phyloP scores from a whole-genome alignment of 73 alveolate species.

The Paramecium sonneborni region DNA sequence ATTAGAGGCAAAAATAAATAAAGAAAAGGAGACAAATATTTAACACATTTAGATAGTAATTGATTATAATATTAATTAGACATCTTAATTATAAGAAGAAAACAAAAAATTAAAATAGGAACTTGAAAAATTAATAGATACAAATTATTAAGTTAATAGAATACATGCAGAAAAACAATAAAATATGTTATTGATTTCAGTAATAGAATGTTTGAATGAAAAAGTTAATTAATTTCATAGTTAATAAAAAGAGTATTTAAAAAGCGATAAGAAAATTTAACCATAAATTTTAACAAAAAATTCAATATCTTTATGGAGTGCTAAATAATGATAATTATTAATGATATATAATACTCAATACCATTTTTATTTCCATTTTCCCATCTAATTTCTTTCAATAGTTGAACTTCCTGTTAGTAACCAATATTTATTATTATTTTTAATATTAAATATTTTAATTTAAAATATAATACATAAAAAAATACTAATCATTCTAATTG shows the following conservation, averaged over 20 bases:
- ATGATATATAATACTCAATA: conserved; percentile 6
- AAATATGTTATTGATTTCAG: background rate
- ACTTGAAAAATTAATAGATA: background rate
- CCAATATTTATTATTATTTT: background rate
- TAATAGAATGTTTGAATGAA: background rate
- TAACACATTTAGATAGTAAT: background rate
- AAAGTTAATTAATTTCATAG: background rate
- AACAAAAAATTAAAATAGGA: background rate
- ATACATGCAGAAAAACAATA: background rate
- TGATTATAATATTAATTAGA: background rate
- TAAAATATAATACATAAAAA: background rate
- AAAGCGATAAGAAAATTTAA: background rate
- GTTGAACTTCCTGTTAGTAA: background rate
- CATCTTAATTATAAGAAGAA: background rate
- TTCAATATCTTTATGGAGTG: conserved; percentile 16
- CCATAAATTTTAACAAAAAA: background rate
- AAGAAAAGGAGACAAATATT: background rate
- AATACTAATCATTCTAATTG: no score
- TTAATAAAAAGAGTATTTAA: background rate
- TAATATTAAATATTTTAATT: background rate
- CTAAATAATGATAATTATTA: background rate
- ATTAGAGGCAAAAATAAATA: background rate
- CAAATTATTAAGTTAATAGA: background rate
- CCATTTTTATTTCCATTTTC: conserved; percentile 53
- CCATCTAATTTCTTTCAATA: no score